These are phyloP conservation scores for Lactarius deliciosus DNA, from an alignment of 768 basidiomycete species.

Conservation along the genomic window DNA sequence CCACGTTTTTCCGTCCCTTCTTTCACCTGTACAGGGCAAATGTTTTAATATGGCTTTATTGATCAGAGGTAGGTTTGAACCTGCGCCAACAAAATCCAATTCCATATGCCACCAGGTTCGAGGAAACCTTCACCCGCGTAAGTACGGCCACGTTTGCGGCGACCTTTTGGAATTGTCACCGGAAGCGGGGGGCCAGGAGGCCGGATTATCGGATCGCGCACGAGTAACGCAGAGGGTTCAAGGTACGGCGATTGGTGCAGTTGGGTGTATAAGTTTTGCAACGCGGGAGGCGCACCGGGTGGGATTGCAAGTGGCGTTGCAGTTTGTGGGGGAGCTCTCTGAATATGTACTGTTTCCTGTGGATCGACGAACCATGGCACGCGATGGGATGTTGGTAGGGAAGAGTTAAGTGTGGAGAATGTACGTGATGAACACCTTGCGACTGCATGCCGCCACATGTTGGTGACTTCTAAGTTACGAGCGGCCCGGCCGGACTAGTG, in stretches of 20 bases:
- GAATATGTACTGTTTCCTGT: conserved; percentile 31
- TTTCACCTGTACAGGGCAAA: conserved; percentile 51
- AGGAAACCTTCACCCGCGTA: conserved; percentile 61
- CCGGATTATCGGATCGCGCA: conserved; percentile 50
- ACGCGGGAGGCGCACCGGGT: conserved; percentile 47
- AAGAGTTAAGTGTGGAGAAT: conserved; percentile 4
- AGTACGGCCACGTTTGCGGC: conserved; percentile 63
- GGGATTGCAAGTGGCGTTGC: conserved; percentile 46
- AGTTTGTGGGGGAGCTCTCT: conserved; percentile 31
- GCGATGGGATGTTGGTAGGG: not conserved
- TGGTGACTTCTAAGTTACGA: not conserved
- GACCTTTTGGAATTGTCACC: conserved; percentile 54
- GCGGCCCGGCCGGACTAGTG: too few relatives aligned
- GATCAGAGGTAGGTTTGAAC: conserved; percentile 37
- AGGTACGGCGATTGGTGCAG: conserved; percentile 66
- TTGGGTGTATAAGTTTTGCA: conserved; percentile 56
- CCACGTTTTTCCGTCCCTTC: conserved; percentile 82
- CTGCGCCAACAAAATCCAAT: conserved; percentile 74
- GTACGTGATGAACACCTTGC: conserved; percentile 9
- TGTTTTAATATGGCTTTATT: conserved; percentile 11
- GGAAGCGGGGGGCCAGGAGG: conserved; percentile 63
- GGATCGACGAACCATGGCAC: conserved; percentile 71
- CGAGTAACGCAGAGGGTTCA: conserved; percentile 56
- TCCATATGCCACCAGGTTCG: conserved; percentile 63
- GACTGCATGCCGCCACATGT: not conserved